These are phyloP conservation scores for Vigna nakashimae DNA, from an alignment of 306 rosid species.

Conservation along the genomic window DNA sequence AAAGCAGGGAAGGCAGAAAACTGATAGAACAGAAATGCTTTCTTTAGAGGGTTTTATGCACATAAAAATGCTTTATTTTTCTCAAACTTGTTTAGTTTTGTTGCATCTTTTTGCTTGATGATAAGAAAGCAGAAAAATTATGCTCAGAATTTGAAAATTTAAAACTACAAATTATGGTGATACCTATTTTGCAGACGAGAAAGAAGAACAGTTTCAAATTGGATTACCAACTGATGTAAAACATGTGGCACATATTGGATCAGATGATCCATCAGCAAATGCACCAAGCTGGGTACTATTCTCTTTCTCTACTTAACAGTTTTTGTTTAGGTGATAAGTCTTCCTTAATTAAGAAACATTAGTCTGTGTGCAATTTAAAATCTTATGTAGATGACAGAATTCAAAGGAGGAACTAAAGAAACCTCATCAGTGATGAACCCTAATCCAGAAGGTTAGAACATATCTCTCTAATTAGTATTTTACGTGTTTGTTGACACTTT, in stretches of 20 bases:
- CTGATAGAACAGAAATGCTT: neutral
- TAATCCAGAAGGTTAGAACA: slow-evolving; percentile 58
- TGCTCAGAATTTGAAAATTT: neutral
- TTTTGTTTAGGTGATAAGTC: neutral
- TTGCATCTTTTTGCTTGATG: neutral
- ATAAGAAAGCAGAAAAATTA: too few species aligned
- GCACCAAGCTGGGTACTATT: slow-evolving; percentile 56
- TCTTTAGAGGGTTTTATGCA: slow-evolving; percentile 1
- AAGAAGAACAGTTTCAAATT: slow-evolving; percentile 78
- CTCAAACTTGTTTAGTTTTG: neutral
- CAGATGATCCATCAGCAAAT: slow-evolving; percentile 56
- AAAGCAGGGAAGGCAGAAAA: neutral
- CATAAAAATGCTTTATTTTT: neutral
- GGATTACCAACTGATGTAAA: slow-evolving; percentile 85
- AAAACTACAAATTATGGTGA: slow-evolving; percentile 13
- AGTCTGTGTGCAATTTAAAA: slow-evolving; percentile 33
- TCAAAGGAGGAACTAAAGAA: slow-evolving; percentile 43
- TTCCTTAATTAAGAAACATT: slow-evolving; percentile 10
- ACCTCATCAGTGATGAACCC: slow-evolving; percentile 42
- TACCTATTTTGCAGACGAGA: slow-evolving; percentile 65
- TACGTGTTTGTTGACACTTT: neutral
- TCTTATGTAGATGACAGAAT: slow-evolving; percentile 66
- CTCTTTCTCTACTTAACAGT: neutral
- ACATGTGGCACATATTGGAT: slow-evolving; percentile 64
- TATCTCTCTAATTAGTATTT: neutral